phyloP scores from a whole-genome alignment of 306 rosid species.

The Quercus engelmannii region DNA sequence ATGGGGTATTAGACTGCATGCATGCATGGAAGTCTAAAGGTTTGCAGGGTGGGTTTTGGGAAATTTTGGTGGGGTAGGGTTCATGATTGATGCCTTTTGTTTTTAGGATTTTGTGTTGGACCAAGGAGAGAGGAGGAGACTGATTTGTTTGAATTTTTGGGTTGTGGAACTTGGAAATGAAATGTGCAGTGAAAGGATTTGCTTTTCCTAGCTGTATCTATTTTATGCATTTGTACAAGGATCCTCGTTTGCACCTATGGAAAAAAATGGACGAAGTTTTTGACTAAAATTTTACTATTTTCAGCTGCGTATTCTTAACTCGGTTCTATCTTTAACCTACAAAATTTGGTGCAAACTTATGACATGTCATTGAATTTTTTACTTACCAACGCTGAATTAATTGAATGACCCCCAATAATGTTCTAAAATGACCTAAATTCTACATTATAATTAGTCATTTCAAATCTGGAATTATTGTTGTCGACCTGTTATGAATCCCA shows the following conservation, averaged over 20 bases:
- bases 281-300: no score
- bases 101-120: slow-evolving; percentile 14
- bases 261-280: no score
- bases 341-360: not conserved
- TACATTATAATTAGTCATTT: no score
- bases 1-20: not conserved
- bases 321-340: not conserved
- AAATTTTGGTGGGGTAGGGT: not conserved
- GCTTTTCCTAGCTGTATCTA: not conserved
- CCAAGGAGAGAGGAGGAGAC: not conserved
- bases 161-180: not conserved
- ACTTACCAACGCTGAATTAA: no score
- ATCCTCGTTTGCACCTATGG: not conserved
- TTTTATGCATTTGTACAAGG: not conserved
- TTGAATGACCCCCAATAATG: no score
- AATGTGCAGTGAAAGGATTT: not conserved
- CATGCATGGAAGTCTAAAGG: not conserved
- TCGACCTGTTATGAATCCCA: no score
- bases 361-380: no score
- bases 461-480: no score
- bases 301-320: no score
- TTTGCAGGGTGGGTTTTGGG: not conserved
- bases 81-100: not conserved
- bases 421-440: no score
- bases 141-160: not conserved